Evolutionary conservation across 1,284 basidiomycete genomes (phyloP), one percentile per base, ranked within the genome.

Genomic region (Macrocystidia cucumis): DNA sequence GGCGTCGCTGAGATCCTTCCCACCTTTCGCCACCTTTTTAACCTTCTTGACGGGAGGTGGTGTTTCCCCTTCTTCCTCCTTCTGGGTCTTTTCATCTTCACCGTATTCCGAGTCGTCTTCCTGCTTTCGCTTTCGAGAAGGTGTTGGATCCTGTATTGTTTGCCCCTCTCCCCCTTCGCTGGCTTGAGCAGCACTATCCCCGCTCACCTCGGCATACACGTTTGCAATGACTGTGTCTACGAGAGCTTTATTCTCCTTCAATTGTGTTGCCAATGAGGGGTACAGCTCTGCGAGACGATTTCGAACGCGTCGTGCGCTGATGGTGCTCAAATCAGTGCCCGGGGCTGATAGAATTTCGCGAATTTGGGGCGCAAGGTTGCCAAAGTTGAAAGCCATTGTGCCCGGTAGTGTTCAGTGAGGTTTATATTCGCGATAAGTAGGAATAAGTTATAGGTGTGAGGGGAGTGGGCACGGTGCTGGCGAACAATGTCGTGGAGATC

Each of bases 271-370:
- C 32, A 85, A 50, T 5, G 63, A 56, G 17, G 70, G 58, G 41
- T 72, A 67, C 38, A 67, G 52, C 34, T 65, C 67, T 41, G 73
- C 52, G 27, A 87, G 62, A 50, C 73, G 67, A 43, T 74, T 74
- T 44, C 84, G 71, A 47, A 88, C 84, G 60, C 77, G 74, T 60
- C 82, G 86, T 35, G 83, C 83, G 49, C 78, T 83, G 56, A 88
- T 83, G 28, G 77, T 82, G 29, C 62, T 43, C 46, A 88, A 67
- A 63, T 88, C 79, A 32, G 72, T 77, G 32, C 72, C 74, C 5
- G 83, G 83, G 11, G 78, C 72, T 28, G 72, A 65, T 37, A 88
- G 72, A 53, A 88, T 84, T 40, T 65, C 60, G 41, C 65, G 65
- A 49, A 88, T 76, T 39, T 59, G 66, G n/a, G 69, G 64, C 51